Evolutionary conservation across 1,284 basidiomycete genomes (phyloP), one percentile per base, ranked within the genome.

Genomic region (Sutorius eximius): DNA sequence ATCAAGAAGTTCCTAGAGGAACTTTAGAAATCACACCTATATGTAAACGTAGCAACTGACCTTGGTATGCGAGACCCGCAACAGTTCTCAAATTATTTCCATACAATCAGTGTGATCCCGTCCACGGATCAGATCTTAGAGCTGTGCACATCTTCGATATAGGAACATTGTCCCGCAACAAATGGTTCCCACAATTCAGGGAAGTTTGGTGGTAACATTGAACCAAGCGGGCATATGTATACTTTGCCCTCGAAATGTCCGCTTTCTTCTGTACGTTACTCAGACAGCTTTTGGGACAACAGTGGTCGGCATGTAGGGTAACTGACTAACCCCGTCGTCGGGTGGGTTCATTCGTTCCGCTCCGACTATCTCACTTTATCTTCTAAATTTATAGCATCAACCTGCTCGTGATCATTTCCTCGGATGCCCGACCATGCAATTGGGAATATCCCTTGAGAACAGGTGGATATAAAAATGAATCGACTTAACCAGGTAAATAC

Each of bases 1-100:
- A 67, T 80, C 22, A 68, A 61, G 47, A 69, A 69, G 34, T 78
- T 79, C 57, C 52, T 77, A 53, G 63, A 69, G 51, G 67, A 66
- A 30, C 44, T 42, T 42, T 64, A 60, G 59, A 46, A 41, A 38
- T 6, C 33, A 42, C 30, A 51, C 41, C 29, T 33, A 3, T 33
- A 38, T 61, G 55, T 62, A 62, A 51, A 62, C 45, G 48, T 36
- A 41, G 20, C 24, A 18, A 30, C 10, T 38, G 29, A 43, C 15
- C 12, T 34, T 43, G n/a, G 9, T 48, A n/a, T 11, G 20, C 18
- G 24, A n/a, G 53, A 49, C 40, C 33, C 24, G 33, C 7, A 22
- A 24, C 15, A 32, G 16, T 22, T 37, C 33, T 18, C 18, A 16
- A 37, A 20, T 58, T 47, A 29, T 29, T n/a, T 45, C n/a, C 38